Evolutionary conservation across 805 yeast genomes (phyloP), one percentile per base, ranked within the genome.

Genomic region (Wickerhamiella shivajii): DNA sequence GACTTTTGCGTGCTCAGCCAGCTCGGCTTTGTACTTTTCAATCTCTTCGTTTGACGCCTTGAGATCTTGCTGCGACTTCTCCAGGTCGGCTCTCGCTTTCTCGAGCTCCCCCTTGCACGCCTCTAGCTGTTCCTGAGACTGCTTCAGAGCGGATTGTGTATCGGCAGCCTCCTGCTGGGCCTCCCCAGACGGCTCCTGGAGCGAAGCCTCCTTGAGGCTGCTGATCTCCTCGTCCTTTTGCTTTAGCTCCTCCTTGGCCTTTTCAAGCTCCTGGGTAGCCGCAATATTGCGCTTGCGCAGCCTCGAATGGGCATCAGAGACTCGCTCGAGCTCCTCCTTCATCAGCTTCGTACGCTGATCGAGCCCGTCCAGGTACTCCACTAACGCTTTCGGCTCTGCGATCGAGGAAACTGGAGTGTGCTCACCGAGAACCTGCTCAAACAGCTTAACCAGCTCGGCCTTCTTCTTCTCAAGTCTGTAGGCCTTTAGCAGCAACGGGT

Each of bases 401-500:
- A 90, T 70, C 22, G 75, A 67, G 1, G 78, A 65, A 31, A 80
- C 66, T 0, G 97, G 97, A 0, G 96, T 85, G 42, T 69, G 57
- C 46, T 87, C 96, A 33, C 69, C 63, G 39, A 87, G 57, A 10
- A 77, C 67, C 36, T 60, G 70, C 49, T 83, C 95, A 44, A 85
- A 77, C 6, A 40, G 33, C 4, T 50, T 60, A 6, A 84, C 66
- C 27, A 75, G 62, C 29, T 68, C 74, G 2, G 66, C 59, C 45
- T 74, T 77, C 31, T 66, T 61, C 57, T 78, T 81, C 52, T 85
- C 95, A 1, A 65, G 59, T 49, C 83, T 79, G 57, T 81, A 90
- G 0, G 97, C 95, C 27, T 77, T 77, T 32, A 84, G 64, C 11
- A 87, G 60, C 27, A 44, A 59, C 0, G 98, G 98, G 50, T 90